A percentile compares a stretch with the other conserved stretches of the same genome.
phyloP scores from a whole-genome alignment of 2,329 filamentous ascomycete species.

The Pestalotiopsis sp. region DNA sequence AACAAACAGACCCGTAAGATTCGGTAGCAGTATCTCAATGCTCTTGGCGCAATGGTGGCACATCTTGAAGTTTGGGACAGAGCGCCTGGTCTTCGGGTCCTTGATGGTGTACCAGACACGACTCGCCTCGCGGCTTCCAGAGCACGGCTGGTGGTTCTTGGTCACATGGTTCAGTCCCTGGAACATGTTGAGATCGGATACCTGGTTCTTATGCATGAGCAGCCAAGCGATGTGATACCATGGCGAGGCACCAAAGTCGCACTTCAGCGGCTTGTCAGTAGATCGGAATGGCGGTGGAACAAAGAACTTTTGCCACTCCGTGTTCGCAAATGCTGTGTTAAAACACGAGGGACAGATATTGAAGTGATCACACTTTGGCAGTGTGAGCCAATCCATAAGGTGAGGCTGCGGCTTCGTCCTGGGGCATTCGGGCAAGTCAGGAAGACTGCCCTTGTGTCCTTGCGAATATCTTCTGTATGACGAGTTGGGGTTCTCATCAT shows the following conservation, averaged over 20 bases:
- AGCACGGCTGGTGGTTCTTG: conserved; percentile 58
- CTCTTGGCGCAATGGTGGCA: conserved; percentile 74
- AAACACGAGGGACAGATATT: conserved; percentile 85
- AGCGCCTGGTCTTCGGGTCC: conserved; percentile 64
- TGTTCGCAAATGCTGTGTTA: conserved; percentile 65
- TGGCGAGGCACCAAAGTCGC: conserved; percentile 74
- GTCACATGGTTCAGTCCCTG: conserved; percentile 66
- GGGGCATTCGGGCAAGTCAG: conserved; percentile 67
- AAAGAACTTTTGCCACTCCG: conserved; percentile 68
- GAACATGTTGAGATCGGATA: conserved; percentile 67
- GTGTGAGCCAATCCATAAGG: conserved; percentile 77
- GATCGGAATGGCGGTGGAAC: conserved; percentile 59
- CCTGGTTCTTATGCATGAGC: conserved; percentile 70
- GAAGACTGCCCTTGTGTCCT: conserved; percentile 42
- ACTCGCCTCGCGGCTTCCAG: conserved; percentile 51
- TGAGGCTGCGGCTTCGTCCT: conserved; percentile 62
- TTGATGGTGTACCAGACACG: conserved; percentile 76
- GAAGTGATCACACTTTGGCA: conserved; percentile 69
- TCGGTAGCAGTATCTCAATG: conserved; percentile 72
- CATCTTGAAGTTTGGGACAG: conserved; percentile 70
- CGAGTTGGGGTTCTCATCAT: conserved; percentile 40
- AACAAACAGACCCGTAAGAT: conserved; percentile 67
- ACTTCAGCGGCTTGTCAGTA: conserved; percentile 60
- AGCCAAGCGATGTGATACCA: conserved; percentile 88
- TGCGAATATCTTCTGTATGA: conserved; percentile 57